phyloP scores from a whole-genome alignment of 2,329 filamentous ascomycete species.

The Colletotrichum aenigma region DNA sequence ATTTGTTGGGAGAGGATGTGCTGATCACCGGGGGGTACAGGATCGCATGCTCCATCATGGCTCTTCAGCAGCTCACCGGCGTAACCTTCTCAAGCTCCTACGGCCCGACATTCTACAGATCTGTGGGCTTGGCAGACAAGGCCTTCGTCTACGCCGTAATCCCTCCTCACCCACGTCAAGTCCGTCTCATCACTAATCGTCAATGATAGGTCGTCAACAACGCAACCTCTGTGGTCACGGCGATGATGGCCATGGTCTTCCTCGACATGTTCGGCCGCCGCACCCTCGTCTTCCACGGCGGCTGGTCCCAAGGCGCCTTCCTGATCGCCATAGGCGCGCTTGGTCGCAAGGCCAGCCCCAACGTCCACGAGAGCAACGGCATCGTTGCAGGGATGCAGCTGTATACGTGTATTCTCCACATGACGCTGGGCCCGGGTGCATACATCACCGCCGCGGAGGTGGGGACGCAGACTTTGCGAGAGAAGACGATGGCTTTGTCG shows the following conservation, averaged over 20 bases:
- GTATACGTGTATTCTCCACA: neutral
- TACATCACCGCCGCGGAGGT: neutral
- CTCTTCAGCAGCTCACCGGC: neutral
- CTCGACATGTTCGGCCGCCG: slow-evolving; percentile 19
- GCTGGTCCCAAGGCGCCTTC: slow-evolving; percentile 19
- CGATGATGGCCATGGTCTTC: slow-evolving; percentile 10
- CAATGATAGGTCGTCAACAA: slow-evolving; percentile 8
- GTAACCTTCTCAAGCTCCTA: neutral
- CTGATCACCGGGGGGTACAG: no score
- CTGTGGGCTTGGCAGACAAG: neutral
- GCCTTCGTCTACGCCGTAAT: neutral
- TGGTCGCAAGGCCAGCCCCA: neutral
- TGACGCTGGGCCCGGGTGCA: neutral
- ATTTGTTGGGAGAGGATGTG: no score
- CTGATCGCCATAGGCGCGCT: slow-evolving; percentile 16
- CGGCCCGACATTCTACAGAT: neutral
- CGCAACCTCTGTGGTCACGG: slow-evolving; percentile 13
- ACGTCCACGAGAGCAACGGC: neutral
- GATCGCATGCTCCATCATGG: neutral
- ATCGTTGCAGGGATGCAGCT: neutral
- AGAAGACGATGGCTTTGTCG: neutral
- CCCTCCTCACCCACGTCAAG: neutral
- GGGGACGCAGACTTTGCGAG: neutral
- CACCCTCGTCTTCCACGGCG: slow-evolving; percentile 14
- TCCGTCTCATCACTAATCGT: neutral